Percentiles rank a stretch among this genome's conserved stretches.
phyloP scores from a whole-genome alignment of 2,329 filamentous ascomycete genomes.

The Xylaria sp. region DNA sequence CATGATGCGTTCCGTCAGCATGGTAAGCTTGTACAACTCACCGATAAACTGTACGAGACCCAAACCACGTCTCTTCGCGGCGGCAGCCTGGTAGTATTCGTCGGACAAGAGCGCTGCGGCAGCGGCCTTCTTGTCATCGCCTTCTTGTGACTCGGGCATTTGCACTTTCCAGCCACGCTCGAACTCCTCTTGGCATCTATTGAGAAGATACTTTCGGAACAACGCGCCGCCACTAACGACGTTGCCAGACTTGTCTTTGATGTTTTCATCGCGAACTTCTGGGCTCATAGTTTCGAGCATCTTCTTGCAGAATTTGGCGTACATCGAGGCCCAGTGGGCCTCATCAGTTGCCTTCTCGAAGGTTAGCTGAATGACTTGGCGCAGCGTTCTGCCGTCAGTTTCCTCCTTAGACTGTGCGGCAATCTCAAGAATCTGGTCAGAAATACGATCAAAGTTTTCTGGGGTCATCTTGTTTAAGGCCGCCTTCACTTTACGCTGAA shows the following conservation, averaged over 20 bases:
- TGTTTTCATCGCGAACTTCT: constrained; percentile 92
- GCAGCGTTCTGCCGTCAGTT: constrained; percentile 84
- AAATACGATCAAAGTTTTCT: constrained; percentile 80
- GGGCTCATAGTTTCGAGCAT: constrained; percentile 95
- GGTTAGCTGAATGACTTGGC: constrained; percentile 96
- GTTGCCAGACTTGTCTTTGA: constrained; percentile 82
- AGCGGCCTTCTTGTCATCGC: constrained; percentile 53
- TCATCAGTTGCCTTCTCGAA: constrained; percentile 99
- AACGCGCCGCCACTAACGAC: constrained; percentile 87
- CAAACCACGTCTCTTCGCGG: constrained; percentile 92
- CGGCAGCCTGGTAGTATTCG: constrained; percentile 90
- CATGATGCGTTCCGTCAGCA: constrained; percentile 99
- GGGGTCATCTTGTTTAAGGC: constrained; percentile 99
- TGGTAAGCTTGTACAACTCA: constrained; percentile 96
- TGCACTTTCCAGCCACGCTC: constrained; percentile 95
- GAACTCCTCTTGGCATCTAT: constrained; percentile 97
- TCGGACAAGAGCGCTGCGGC: constrained; percentile 86
- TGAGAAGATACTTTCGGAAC: constrained; percentile 98
- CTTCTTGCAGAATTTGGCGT: constrained; percentile 94
- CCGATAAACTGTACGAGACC: constrained; percentile 99
- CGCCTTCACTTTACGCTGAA: constrained; percentile 98
- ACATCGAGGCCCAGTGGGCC: constrained; percentile 97
- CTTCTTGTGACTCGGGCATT: constrained; percentile 62
- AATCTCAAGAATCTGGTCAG: constrained; percentile 87
- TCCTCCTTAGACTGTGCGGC: constrained; percentile 95